Percentiles rank a stretch among this genome's conserved stretches.
phyloP scores from a whole-genome alignment of 768 basidiomycete genomes.

The Cyclocybe aegerita region DNA sequence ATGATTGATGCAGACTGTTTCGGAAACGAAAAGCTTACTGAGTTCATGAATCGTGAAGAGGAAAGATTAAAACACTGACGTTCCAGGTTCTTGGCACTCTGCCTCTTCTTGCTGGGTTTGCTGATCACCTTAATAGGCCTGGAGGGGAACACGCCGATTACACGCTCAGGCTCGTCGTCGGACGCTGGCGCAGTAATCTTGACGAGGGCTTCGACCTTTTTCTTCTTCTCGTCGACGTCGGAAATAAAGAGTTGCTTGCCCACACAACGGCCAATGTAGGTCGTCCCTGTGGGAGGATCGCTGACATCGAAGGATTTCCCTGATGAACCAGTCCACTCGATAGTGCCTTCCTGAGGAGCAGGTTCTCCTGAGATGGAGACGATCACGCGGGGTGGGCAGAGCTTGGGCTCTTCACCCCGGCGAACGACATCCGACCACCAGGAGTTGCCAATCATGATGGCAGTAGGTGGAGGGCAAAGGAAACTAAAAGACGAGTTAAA shows the following conservation, averaged over 20 bases:
- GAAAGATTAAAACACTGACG: conserved; percentile 49
- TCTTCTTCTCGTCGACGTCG: conserved; percentile 93
- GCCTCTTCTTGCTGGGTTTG: conserved; percentile 96
- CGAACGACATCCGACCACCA: conserved; percentile 90
- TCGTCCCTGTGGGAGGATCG: conserved; percentile 77
- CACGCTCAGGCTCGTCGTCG: conserved; percentile 78
- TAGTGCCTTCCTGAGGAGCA: conserved; percentile 77
- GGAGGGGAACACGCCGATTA: conserved; percentile 88
- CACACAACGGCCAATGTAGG: conserved; percentile 90
- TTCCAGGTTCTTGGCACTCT: conserved; percentile 91
- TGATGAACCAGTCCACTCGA: conserved; percentile 85
- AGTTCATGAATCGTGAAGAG: conserved; percentile 8
- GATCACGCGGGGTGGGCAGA: conserved; percentile 77
- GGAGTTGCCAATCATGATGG: conserved; percentile 89
- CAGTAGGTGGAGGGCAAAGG: conserved; percentile 91
- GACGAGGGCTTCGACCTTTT: conserved; percentile 91
- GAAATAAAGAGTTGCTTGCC: conserved; percentile 96
- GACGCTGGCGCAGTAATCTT: conserved; percentile 80
- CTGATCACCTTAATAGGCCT: conserved; percentile 98
- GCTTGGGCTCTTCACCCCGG: conserved; percentile 71
- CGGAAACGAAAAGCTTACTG: conserved; percentile 12
- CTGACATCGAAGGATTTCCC: conserved; percentile 84
- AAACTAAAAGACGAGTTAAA: conserved; percentile 49
- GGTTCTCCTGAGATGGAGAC: conserved; percentile 93
- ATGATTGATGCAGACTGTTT: conserved; percentile 88